Evolutionary conservation across 495 filamentous ascomycete genomes (phyloP).

Genomic region (Achaetomiella virescens): DNA sequence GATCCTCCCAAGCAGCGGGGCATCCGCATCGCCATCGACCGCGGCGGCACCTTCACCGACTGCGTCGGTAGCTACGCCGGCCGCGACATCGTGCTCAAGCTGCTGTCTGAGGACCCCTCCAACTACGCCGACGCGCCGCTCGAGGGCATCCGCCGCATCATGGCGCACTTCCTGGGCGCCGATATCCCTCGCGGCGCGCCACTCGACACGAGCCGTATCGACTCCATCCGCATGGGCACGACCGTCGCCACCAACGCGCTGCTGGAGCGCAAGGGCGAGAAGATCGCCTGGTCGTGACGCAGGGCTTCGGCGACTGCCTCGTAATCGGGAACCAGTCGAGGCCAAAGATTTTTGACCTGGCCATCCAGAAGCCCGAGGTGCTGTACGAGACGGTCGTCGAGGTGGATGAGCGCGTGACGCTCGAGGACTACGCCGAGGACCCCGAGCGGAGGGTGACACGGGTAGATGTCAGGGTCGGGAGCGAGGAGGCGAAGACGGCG

Average conservation of each 20-base stretch:
- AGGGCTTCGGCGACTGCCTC: slow-evolving; percentile 88
- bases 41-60: slow-evolving; percentile 66
- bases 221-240: slow-evolving; percentile 83
- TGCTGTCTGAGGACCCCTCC: slow-evolving; percentile 81
- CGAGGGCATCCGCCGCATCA: slow-evolving; percentile 84
- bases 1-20: slow-evolving; percentile 16
- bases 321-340: slow-evolving; percentile 81
- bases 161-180: slow-evolving; percentile 69
- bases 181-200: slow-evolving; percentile 75
- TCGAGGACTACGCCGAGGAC: slow-evolving; percentile 84
- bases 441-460: slow-evolving; percentile 53
- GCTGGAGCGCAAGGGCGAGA: slow-evolving; percentile 89
- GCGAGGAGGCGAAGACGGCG: slow-evolving; percentile 35
- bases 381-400: slow-evolving; percentile 72
- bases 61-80: slow-evolving; percentile 68
- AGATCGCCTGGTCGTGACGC: slow-evolving; percentile 87
- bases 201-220: slow-evolving; percentile 76
- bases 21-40: slow-evolving; percentile 56
- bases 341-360: slow-evolving; percentile 77
- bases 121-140: slow-evolving; percentile 87
- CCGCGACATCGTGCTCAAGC: slow-evolving; percentile 76
- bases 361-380: slow-evolving; percentile 72
- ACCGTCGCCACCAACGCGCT: slow-evolving; percentile 86
- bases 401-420: slow-evolving; percentile 75
- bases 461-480: slow-evolving; percentile 42